Evolutionary conservation across 2,329 filamentous ascomycete species (phyloP).

Genomic region (Amauroascus niger): DNA sequence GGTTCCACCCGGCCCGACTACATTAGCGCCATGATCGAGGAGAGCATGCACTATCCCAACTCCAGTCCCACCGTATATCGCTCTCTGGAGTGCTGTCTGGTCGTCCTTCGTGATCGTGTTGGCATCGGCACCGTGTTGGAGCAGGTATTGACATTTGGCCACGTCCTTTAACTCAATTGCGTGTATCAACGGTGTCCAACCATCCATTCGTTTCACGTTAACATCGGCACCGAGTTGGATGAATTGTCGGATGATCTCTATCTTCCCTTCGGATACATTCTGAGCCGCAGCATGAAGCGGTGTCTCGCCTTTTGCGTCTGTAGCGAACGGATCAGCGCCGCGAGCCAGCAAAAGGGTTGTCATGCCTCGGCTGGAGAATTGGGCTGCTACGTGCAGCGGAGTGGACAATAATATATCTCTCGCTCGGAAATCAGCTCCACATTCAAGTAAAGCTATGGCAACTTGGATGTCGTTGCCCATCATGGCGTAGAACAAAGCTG

Average conservation of each 20-base stretch:
- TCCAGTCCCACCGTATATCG: not conserved
- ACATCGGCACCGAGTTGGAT: conserved; percentile 6
- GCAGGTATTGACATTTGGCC: not conserved
- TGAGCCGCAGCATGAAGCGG: conserved; percentile 20
- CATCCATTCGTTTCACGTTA: not conserved
- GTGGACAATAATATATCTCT: not conserved
- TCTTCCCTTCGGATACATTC: not conserved
- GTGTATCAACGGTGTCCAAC: conserved; percentile 6
- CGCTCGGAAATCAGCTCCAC: not conserved
- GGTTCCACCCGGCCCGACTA: not conserved
- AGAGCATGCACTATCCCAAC: not conserved
- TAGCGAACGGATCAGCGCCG: conserved; percentile 29
- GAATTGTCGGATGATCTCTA: not conserved
- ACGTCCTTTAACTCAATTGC: not conserved
- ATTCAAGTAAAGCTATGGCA: not conserved
- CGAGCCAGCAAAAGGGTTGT: conserved; percentile 11
- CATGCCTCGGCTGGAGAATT: not conserved
- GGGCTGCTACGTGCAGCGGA: conserved; percentile 1
- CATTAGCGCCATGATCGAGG: not conserved
- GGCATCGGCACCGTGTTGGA: not conserved
- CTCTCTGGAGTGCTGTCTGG: conserved; percentile 4
- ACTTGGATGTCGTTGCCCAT: conserved; percentile 1
- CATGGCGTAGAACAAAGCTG: conserved; percentile 8
- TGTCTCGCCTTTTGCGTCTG: conserved; percentile 31
- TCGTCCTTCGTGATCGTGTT: not conserved